Percentiles rank a stretch among this genome's conserved stretches.
Evolutionary conservation across 2,329 filamentous ascomycete genomes (phyloP).

Genomic region (Elsinoe necatrix): DNA sequence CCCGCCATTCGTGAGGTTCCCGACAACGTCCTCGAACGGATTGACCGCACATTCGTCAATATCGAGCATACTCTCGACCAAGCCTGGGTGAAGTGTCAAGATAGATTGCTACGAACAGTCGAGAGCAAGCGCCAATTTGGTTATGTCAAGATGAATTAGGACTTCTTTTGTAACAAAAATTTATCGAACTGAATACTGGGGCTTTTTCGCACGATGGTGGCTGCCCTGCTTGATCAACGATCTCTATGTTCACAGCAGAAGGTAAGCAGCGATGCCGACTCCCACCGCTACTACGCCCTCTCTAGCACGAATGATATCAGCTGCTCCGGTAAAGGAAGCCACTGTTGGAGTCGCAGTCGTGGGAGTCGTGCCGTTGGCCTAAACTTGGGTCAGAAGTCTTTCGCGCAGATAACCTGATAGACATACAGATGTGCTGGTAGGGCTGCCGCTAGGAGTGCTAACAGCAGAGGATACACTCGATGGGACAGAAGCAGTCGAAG

Average conservation of each 20-base stretch:
- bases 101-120: no score
- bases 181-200: not conserved
- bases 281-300: not conserved
- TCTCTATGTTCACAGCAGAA: not conserved
- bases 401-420: not conserved
- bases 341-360: not conserved
- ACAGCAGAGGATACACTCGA: not conserved
- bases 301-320: not conserved
- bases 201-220: not conserved
- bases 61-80: not conserved
- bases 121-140: not conserved
- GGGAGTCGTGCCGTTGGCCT: not conserved
- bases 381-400: not conserved
- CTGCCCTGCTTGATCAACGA: not conserved
- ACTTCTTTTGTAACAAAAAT: not conserved
- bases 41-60: not conserved
- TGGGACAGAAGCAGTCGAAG: not conserved
- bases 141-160: not conserved
- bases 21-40: not conserved
- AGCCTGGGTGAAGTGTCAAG: not conserved
- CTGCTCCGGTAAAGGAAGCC: not conserved
- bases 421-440: not conserved
- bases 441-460: not conserved
- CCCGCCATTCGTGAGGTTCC: not conserved
- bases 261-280: not conserved